Conservation (phyloP, 192 early-diverging fungal genomes). For the Backusella liffmaniae region DNA sequence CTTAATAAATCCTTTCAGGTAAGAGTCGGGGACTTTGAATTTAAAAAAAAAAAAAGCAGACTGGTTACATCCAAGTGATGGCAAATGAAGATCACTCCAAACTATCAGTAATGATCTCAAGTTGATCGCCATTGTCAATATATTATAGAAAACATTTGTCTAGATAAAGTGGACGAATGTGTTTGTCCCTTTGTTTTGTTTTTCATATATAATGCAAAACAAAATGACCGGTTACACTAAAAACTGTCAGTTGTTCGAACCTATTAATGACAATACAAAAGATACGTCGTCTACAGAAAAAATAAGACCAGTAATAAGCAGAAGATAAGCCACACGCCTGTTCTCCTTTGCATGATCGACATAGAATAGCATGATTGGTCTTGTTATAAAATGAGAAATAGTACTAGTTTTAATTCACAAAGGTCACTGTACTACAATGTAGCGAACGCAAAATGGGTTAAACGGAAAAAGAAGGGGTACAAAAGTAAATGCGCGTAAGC, state of each 20-base stretch:
- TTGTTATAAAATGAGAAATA: neutral
- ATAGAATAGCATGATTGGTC: neutral
- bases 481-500: neutral
- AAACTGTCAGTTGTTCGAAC: neutral
- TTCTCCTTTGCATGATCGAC: conserved; percentile 3
- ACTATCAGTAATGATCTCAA: neutral
- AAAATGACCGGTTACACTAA: neutral
- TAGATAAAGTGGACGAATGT: neutral
- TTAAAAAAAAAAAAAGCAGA: neutral
- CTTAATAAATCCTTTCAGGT: neutral
- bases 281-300: neutral
- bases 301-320: neutral
- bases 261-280: neutral
- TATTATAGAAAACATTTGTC: neutral
- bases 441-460: neutral
- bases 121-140: neutral
- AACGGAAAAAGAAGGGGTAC: neutral
- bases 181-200: neutral
- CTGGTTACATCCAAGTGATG: neutral
- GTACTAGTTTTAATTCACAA: neutral
- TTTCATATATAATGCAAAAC: neutral
- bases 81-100: neutral
- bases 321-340: neutral
- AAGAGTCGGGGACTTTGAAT: neutral
- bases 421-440: neutral